Conservation (phyloP, 1,139 yeast species). For the Meyerozyma carpophila region DNA sequence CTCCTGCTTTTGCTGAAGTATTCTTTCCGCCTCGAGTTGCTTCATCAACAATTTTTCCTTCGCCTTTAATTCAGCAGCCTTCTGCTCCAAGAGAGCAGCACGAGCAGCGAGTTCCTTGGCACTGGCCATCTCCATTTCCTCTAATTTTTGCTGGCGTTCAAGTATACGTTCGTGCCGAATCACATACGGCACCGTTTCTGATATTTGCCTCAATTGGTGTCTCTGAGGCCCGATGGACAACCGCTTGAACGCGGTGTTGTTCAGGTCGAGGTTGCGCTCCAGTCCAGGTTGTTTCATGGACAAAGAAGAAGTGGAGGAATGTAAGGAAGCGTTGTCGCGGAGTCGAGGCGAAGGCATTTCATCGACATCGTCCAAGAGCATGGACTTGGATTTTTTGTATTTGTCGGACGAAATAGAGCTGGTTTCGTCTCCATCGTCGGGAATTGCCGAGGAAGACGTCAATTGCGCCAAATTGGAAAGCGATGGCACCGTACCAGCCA, state of each 20-base stretch:
- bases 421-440: conserved; percentile 11
- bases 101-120: conserved; percentile 67
- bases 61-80: conserved; percentile 67
- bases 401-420: conserved; percentile 22
- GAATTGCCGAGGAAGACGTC: conserved; percentile 22
- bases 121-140: conserved; percentile 71
- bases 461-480: conserved; percentile 61
- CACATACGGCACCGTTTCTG: conserved; percentile 79
- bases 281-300: conserved; percentile 13
- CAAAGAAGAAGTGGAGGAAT: conserved; percentile 28
- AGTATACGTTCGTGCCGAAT: conserved; percentile 69
- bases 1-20: conserved; percentile 5
- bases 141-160: conserved; percentile 72
- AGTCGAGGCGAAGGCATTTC: conserved; percentile 25
- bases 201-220: conserved; percentile 65
- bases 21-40: conserved; percentile 23
- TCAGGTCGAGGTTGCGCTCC: conserved; percentile 28
- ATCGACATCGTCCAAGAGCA: conserved; percentile 32
- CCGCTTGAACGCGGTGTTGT: conserved; percentile 47
- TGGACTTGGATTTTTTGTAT: conserved; percentile 25
- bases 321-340: conserved; percentile 24
- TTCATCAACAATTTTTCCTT: conserved; percentile 53
- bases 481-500: conserved; percentile 45
- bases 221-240: conserved; percentile 59
- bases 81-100: conserved; percentile 71